Evolutionary conservation across 1,139 yeast genomes (phyloP).

Genomic region (Taphrina flavorubra): DNA sequence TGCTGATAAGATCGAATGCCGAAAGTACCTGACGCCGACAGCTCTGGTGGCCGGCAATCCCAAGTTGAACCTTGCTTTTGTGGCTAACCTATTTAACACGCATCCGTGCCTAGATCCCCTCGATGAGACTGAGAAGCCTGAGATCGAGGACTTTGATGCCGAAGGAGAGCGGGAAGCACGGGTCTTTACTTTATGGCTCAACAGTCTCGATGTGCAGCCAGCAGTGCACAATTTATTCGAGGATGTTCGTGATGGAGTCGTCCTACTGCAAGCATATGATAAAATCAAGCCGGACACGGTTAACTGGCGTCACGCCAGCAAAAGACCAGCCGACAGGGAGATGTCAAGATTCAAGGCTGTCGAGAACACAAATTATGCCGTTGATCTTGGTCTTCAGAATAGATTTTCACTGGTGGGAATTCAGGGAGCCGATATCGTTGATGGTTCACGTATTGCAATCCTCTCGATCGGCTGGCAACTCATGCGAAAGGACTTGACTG

Average conservation of each 20-base stretch:
- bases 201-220: conserved; percentile 94
- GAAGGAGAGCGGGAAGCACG: conserved; percentile 99
- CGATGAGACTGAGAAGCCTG: conserved; percentile 86
- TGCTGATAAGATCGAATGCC: conserved; percentile 89
- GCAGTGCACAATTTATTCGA: conserved; percentile 90
- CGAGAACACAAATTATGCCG: conserved; percentile 95
- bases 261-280: conserved; percentile 88
- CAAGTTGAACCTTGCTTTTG: conserved; percentile 92
- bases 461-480: conserved; percentile 98
- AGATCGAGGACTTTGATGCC: conserved; percentile 88
- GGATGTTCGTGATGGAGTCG: conserved; percentile 88
- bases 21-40: conserved; percentile 92
- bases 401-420: conserved; percentile 94
- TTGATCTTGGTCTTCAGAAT: conserved; percentile 90
- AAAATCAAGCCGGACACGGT: conserved; percentile 95
- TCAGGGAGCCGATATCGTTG: conserved; percentile 96
- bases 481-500: conserved; percentile 92
- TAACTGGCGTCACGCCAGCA: conserved; percentile 77
- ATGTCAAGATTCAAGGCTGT: conserved; percentile 89
- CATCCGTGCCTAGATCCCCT: conserved; percentile 96
- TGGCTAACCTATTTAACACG: conserved; percentile 93
- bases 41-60: conserved; percentile 96
- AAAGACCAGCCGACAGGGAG: conserved; percentile 74
- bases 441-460: conserved; percentile 86
- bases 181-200: conserved; percentile 96